Evolutionary conservation across 306 rosid species (phyloP), one percentile per base, ranked within the genome.

Genomic region (Castanea crenata): DNA sequence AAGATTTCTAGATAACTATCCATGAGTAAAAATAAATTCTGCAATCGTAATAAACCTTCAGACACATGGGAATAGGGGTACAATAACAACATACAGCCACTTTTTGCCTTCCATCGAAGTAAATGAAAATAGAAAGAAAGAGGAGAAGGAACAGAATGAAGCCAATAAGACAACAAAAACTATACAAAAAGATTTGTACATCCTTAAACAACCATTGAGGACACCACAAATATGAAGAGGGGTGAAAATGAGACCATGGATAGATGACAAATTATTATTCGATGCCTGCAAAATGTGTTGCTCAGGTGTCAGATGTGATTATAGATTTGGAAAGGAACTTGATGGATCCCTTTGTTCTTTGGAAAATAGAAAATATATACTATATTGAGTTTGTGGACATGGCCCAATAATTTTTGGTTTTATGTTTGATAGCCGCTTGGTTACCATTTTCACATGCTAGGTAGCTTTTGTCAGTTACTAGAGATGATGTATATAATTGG

Each of bases 401-500:
- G 70, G 11, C 20, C 52, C 35, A 34, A 67, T 19, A n/a, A 18
- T 15, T 34, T 6, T 1, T 34, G 5, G 49, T 67, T 32, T 67
- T 35, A 67, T 35, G 72, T n/a, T 51, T 76, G 51, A 16, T 64
- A 29, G 13, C 46, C 13, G 62, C 70, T 32, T 67, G 19, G n/a
- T 52, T 67, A 15, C 38, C 61, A 21, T 31, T 51, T 70, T 49
- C 81, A 71, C 64, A 21, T 3, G 1, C 71, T 29, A 32, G 58
- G 76, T 71, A 21, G 41, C 61, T 74, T 79, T 55, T 52, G 38
- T 19, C 25, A 16, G 35, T 16, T 16, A 63, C 20, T 20, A 20
- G 69, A 25, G 69, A 25, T 11, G 13, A 63, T 49, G 70, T 14
- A 55, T 23, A 12, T 63, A 74, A 85, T 69, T 61, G 46, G 69